Evolutionary conservation across 1,284 basidiomycete genomes (phyloP).

Genomic region (Mixia osmundae): DNA sequence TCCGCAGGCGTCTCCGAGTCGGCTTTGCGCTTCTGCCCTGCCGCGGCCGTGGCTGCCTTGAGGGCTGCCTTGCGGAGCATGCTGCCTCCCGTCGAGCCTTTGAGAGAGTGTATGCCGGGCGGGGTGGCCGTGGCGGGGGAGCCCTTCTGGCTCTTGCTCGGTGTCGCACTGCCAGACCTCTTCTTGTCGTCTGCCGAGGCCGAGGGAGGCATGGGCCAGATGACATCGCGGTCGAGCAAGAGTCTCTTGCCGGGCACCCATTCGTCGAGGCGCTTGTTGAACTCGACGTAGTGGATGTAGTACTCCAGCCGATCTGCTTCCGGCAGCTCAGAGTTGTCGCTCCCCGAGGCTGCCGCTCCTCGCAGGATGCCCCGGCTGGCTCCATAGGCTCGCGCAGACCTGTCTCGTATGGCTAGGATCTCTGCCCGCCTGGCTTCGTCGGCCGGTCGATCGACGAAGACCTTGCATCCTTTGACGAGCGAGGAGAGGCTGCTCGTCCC

Average conservation of each 20-base stretch:
- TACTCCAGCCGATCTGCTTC: conserved; percentile 37
- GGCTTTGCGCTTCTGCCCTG: conserved; percentile 19
- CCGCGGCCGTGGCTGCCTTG: conserved; percentile 13
- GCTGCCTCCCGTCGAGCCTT: conserved; percentile 26
- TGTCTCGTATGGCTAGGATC: conserved; percentile 76
- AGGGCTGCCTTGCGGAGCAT: conserved; percentile 16
- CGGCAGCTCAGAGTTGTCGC: conserved; percentile 3
- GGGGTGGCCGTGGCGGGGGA: conserved; percentile 15
- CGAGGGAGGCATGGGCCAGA: conserved; percentile 43
- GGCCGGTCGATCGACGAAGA: conserved; percentile 61
- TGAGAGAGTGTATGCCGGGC: conserved; percentile 13
- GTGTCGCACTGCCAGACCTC: conserved; percentile 13
- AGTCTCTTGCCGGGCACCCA: conserved; percentile 85
- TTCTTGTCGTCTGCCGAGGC: too few species aligned
- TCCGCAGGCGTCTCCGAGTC: conserved; percentile 35
- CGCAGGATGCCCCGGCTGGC: conserved; percentile 24
- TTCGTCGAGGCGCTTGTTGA: conserved; percentile 95
- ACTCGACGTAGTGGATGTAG: conserved; percentile 92
- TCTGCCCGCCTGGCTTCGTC: conserved; percentile 77
- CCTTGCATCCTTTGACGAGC: conserved; percentile 69
- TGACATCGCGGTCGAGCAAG: conserved; percentile 60
- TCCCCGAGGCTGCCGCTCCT: conserved; percentile 27
- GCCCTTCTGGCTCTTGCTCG: too few species aligned
- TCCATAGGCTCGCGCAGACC: too few species aligned
- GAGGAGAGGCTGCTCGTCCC: too few species aligned